These are phyloP conservation scores for Ophiosphaerella herpotricha DNA, from an alignment of 2,329 filamentous ascomycete species.

Conservation along the genomic window DNA sequence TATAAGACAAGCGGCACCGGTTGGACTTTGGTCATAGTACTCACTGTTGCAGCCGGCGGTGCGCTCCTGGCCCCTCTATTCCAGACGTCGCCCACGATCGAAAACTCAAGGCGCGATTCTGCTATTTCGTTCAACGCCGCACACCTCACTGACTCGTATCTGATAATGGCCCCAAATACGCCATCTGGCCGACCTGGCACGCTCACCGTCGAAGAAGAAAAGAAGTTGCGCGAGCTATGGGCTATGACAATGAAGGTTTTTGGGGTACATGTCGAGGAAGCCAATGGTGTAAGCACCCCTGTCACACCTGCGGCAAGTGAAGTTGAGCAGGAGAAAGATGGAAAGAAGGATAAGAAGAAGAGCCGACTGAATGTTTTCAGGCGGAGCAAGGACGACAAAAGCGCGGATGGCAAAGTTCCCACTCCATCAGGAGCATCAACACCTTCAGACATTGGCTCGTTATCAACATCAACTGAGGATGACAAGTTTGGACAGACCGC, in stretches of 20 bases:
- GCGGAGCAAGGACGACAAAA: conserved; percentile 58
- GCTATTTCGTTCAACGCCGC: conserved; percentile 24
- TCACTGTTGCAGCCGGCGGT: conserved; percentile 40
- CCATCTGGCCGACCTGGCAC: conserved; percentile 80
- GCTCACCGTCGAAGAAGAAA: conserved; percentile 85
- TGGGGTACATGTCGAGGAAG: conserved; percentile 53
- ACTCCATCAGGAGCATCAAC: conserved; percentile 28
- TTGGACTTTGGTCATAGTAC: conserved; percentile 32
- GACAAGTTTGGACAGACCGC: conserved; percentile 94
- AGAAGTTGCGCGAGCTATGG: conserved; percentile 90
- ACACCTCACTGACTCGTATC: conserved; percentile 34
- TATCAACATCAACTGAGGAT: conserved; percentile 55
- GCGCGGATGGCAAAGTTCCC: conserved; percentile 38
- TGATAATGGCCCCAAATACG: conserved; percentile 47
- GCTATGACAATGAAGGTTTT: conserved; percentile 74
- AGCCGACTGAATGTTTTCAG: conserved; percentile 73
- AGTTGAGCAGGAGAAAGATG: conserved; percentile 22
- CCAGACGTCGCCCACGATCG: conserved; percentile 11
- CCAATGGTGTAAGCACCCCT: conserved; percentile 24
- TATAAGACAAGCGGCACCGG: conserved; percentile 32
- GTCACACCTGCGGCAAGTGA: conserved; percentile 12
- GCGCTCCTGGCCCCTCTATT: conserved; percentile 33
- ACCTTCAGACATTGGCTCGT: conserved; percentile 34
- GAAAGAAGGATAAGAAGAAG: conserved; percentile 71
- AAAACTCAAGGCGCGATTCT: conserved; percentile 9